Evolutionary conservation across 139 green algal genomes (phyloP).

Genomic region (Trebouxia sp.): DNA sequence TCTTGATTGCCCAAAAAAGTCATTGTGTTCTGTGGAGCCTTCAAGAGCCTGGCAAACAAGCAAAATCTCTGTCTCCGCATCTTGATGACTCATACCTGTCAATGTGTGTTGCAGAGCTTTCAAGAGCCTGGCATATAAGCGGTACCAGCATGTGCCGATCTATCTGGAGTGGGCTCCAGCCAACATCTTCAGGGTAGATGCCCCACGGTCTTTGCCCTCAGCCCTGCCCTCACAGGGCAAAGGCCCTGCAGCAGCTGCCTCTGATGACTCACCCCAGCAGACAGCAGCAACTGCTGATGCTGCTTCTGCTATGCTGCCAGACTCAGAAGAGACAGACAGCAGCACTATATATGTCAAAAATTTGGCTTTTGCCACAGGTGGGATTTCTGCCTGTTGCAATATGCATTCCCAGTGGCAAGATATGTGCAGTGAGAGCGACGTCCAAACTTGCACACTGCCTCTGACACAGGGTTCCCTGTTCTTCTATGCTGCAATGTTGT

Average conservation of each 20-base stretch:
- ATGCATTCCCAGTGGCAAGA: too few species aligned
- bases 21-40: too few species aligned
- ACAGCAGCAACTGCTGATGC: not conserved
- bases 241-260: not conserved
- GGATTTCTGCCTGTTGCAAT: conserved; percentile 32
- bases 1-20: too few species aligned
- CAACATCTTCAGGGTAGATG: conserved; percentile 69
- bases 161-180: conserved; percentile 98
- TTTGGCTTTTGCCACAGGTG: conserved; percentile 85
- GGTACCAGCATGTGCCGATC: conserved; percentile 91
- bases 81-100: not conserved
- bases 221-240: not conserved
- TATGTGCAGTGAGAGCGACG: too few species aligned
- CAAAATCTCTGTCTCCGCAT: not conserved
- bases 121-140: conserved; percentile 92
- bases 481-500: too few species aligned
- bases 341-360: conserved; percentile 95
- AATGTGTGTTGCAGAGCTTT: conserved; percentile 59
- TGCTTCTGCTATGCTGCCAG: conserved; percentile 25
- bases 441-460: too few species aligned
- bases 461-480: too few species aligned
- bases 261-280: not conserved
- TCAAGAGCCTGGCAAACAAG: not conserved
- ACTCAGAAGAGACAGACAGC: conserved; percentile 21
- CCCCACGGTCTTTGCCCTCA: not conserved